Conservation (phyloP, 148 eudicot species). For the Amaranthus hypochondriacus region DNA sequence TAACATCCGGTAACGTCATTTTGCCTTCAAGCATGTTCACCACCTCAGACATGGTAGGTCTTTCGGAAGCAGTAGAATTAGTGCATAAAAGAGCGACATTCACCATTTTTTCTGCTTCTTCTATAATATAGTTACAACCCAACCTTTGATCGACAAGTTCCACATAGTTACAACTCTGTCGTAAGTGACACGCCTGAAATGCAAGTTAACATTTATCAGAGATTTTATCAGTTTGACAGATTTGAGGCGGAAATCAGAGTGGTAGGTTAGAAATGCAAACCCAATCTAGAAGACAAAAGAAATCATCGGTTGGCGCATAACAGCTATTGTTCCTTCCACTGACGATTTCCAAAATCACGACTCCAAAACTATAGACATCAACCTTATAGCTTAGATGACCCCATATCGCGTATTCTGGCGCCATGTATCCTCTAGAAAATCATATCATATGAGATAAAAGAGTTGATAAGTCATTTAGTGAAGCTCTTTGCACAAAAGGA, state of each 20-base stretch:
- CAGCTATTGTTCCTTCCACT: conserved; percentile 57
- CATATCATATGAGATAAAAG: not conserved
- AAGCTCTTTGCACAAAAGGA: not conserved
- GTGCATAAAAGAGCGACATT: conserved; percentile 49
- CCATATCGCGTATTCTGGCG: conserved; percentile 78
- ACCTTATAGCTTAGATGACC: conserved; percentile 70
- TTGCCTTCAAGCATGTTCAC: conserved; percentile 46
- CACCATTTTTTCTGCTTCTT: conserved; percentile 36
- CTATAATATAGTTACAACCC: conserved; percentile 28
- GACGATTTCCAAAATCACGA: conserved; percentile 57
- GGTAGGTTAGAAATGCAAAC: conserved; percentile 29
- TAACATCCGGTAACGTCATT: conserved; percentile 21
- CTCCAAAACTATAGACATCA: conserved; percentile 73
- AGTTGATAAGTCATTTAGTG: not conserved
- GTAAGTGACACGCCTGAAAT: conserved; percentile 25
- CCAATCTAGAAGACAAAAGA: conserved; percentile 64
- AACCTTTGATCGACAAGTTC: conserved; percentile 41
- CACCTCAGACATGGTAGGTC: conserved; percentile 51
- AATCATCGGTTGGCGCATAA: conserved; percentile 42
- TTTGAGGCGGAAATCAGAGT: not conserved
- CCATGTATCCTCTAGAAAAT: conserved; percentile 63
- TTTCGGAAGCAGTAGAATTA: conserved; percentile 36
- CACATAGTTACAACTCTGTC: conserved; percentile 31
- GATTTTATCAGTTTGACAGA: not conserved
- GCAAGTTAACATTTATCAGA: not conserved